Base-by-base conservation (phyloP, 2,329 filamentous ascomycete genomes). In the Stagonosporopsis tanaceti region DNA sequence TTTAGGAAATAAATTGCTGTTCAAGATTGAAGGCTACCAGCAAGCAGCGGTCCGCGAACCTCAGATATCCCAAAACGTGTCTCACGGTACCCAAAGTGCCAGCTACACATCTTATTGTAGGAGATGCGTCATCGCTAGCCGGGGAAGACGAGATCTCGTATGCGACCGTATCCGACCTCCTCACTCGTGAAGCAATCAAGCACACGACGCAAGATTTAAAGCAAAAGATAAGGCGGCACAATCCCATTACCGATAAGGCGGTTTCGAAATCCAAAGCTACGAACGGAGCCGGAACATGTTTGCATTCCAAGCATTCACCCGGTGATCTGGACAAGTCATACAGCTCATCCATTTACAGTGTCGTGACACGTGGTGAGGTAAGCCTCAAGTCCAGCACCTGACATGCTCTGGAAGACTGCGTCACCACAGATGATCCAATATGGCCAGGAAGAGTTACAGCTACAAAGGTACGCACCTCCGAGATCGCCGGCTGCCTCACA, bases 281-380 rank as follows among this genome's bases (percentile, higher is more conserved):
- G 39, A 59, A 61, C 53, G 44, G 45, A 48, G 30, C 53, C 68
- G 70, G 68, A 68, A 70, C 66, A 64, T 54, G 62, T 72, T 68
- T 69, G 67, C 69, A 72, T 70, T 70, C 66, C 65, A 58, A 68
- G 61, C 66, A 61, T 64, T 57, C 56, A 62, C 40, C 63, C 47
- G 55, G 61, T 67, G 61, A 64, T 56, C 57, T 56, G 42, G 50
- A 53, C 59, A 69, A 66, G 71, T 73, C 70, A 72, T 70, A 65
- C 54, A 67, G 64, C 52, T 63, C 57, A 39, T 45, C 55, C 54
- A 53, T 57, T 65, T 64, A 61, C 50, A 57, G 63, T 54, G 52
- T 57, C 59, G 64, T 65, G 66, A 73, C 72, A 75, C 67, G 71
- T 76, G 72, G 68, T 68, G 57, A 69, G 65, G 67, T 69, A 69